phyloP scores from a whole-genome alignment of 169 alveolate species.

The Theileria parva region DNA sequence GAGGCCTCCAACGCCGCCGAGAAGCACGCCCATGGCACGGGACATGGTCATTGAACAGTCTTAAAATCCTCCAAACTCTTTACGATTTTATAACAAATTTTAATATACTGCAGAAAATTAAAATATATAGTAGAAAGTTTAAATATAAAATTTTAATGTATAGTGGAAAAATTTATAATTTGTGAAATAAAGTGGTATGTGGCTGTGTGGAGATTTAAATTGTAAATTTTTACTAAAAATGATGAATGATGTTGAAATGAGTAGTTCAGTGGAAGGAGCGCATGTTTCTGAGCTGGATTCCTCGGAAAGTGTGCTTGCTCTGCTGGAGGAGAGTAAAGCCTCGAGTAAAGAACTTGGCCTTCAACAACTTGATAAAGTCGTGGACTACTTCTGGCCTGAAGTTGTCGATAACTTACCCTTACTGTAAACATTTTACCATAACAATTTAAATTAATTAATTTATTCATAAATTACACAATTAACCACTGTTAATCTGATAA shows the following conservation, averaged over 20 bases:
- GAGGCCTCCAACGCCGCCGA: conserved; percentile 82
- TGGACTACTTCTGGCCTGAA: conserved; percentile 82
- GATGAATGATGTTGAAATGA: conserved; percentile 26
- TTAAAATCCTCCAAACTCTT: neutral
- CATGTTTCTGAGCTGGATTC: conserved; percentile 55
- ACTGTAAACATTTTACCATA: conserved; percentile 68
- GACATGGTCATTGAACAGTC: conserved; percentile 27
- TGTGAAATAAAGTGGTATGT: too few relatives aligned
- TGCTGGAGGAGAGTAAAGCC: conserved; percentile 74
- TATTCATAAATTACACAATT: neutral
- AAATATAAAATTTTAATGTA: too few relatives aligned
- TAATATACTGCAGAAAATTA: too few relatives aligned
- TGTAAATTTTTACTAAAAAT: conserved; percentile 1
- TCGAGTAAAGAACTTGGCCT: conserved; percentile 76
- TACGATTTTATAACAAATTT: too few relatives aligned
- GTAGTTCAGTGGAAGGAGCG: conserved; percentile 15
- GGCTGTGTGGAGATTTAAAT: neutral
- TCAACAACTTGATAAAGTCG: conserved; percentile 73
- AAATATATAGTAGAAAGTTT: too few relatives aligned
- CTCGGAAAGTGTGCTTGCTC: conserved; percentile 74
- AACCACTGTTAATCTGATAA: neutral
- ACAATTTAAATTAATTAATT: neutral
- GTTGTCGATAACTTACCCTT: conserved; percentile 75
- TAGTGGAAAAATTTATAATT: too few relatives aligned
- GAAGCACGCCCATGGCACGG: conserved; percentile 75